Percentiles rank a stretch among this genome's conserved stretches.
These are phyloP conservation scores for Ascochyta pisi DNA, from an alignment of 2,329 filamentous ascomycete genomes.

Conservation along the genomic window DNA sequence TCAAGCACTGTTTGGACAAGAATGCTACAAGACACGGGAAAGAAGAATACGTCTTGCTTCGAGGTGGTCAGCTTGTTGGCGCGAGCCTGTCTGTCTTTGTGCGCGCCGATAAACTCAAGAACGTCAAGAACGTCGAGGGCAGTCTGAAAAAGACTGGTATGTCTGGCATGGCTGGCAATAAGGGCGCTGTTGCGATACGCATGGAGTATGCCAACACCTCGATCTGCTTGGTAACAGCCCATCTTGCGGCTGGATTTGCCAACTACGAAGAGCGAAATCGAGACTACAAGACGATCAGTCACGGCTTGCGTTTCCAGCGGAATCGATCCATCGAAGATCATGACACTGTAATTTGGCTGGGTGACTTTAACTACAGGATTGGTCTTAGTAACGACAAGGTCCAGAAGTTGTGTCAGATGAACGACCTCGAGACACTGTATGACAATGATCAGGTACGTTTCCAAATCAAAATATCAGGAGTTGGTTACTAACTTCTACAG, in stretches of 20 bases:
- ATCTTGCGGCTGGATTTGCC: conserved; percentile 92
- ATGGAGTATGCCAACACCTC: conserved; percentile 94
- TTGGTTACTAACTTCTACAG: conserved; percentile 52
- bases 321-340: conserved; percentile 93
- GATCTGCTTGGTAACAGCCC: conserved; percentile 94
- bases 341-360: conserved; percentile 86
- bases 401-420: conserved; percentile 72
- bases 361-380: conserved; percentile 98
- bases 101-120: conserved; percentile 74
- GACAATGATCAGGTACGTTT: conserved; percentile 81
- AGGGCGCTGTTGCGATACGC: conserved; percentile 94
- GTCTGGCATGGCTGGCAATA: conserved; percentile 97
- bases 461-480: not conserved
- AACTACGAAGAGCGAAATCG: conserved; percentile 97
- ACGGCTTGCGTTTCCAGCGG: conserved; percentile 87
- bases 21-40: conserved; percentile 69
- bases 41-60: conserved; percentile 84
- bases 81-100: conserved; percentile 93
- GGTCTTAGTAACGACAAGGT: conserved; percentile 81
- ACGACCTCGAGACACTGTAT: conserved; percentile 80
- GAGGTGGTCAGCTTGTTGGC: conserved; percentile 93
- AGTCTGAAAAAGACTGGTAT: conserved; percentile 94
- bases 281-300: conserved; percentile 88
- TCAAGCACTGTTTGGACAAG: conserved; percentile 77
- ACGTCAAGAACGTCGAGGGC: conserved; percentile 96